Conservation (phyloP, 257 asterid species). For the Jacaranda copaia region DNA sequence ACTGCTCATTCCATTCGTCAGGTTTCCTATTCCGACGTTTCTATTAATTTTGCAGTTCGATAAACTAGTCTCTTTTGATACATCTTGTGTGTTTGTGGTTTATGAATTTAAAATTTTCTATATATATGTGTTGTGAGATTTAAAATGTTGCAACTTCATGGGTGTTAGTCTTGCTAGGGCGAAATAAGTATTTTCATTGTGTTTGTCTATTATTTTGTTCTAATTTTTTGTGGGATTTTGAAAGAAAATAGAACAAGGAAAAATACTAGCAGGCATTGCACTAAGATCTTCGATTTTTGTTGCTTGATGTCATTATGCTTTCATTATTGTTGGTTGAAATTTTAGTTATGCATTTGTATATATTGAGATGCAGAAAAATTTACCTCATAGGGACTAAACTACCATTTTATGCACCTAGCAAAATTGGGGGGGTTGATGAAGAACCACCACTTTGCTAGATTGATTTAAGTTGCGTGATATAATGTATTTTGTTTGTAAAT, state of each 20-base stretch:
- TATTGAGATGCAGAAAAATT: neutral
- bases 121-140: neutral
- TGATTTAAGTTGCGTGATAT: neutral
- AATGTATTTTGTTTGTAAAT: neutral
- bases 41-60: neutral
- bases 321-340: too few species aligned
- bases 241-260: neutral
- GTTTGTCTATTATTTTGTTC: neutral
- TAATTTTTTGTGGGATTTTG: neutral
- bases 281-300: neutral
- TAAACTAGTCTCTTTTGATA: neutral
- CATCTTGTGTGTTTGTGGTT: neutral
- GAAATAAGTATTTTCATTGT: neutral
- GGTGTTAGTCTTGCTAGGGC: too few species aligned
- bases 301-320: neutral
- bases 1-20: conserved; percentile 56
- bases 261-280: neutral
- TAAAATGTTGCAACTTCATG: too few species aligned
- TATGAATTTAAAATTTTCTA: neutral
- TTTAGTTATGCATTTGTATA: neutral
- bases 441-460: neutral
- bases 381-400: neutral
- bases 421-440: neutral
- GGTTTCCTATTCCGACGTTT: conserved; percentile 45
- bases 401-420: neutral